phyloP scores from a whole-genome alignment of 129 eudicot species.

The Oenanthe sinensis region DNA sequence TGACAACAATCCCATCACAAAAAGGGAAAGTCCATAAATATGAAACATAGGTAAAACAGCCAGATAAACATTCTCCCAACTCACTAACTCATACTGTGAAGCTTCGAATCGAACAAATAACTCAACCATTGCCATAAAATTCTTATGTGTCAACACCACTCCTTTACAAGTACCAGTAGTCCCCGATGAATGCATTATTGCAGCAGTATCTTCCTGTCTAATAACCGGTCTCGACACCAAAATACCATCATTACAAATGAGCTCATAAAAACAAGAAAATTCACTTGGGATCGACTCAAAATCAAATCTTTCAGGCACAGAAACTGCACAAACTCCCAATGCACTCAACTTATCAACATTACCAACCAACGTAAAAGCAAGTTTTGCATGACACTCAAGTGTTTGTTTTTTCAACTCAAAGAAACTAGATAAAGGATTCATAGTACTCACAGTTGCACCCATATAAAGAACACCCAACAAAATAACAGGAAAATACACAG shows the following conservation, averaged over 20 bases:
- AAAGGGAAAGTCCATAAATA: conserved; percentile 67
- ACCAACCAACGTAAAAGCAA: conserved; percentile 37
- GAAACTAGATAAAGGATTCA: conserved; percentile 68
- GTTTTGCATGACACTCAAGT: conserved; percentile 26
- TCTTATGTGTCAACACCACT: conserved; percentile 63
- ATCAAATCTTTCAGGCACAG: conserved; percentile 33
- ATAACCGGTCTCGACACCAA: conserved; percentile 30
- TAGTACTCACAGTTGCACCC: conserved; percentile 67
- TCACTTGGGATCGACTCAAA: conserved; percentile 6
- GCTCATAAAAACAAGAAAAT: conserved; percentile 23
- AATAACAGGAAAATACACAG: conserved; percentile 51
- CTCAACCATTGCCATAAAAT: conserved; percentile 59
- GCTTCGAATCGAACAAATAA: conserved; percentile 78
- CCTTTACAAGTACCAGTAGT: conserved; percentile 82
- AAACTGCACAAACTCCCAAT: conserved; percentile 34
- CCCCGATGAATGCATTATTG: conserved; percentile 83
- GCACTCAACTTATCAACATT: conserved; percentile 26
- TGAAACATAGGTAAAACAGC: conserved; percentile 89
- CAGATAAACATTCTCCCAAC: conserved; percentile 46
- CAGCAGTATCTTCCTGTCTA: conserved; percentile 67
- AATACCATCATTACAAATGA: conserved; percentile 34
- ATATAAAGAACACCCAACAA: conserved; percentile 49
- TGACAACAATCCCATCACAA: conserved; percentile 61
- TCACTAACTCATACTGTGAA: conserved; percentile 34
- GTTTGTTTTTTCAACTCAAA: conserved; percentile 59